phyloP scores from a whole-genome alignment of 208 protist species.

The Porcisia hertigi region DNA sequence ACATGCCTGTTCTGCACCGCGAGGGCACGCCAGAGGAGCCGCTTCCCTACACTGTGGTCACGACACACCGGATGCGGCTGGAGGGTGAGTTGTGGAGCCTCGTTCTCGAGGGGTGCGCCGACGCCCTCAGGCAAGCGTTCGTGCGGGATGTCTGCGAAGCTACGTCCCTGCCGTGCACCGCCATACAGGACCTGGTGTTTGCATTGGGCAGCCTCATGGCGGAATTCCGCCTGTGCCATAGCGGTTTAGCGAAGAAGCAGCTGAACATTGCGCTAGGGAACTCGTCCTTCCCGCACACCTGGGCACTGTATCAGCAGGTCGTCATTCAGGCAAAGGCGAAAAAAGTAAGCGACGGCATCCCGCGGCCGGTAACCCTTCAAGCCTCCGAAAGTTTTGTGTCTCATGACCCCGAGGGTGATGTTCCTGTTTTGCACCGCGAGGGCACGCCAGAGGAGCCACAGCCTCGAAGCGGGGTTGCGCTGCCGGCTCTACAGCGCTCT shows the following conservation, averaged over 20 bases:
- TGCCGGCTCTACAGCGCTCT: neutral
- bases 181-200: slow-evolving; percentile 20
- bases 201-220: slow-evolving; percentile 28
- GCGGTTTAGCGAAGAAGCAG: slow-evolving; percentile 9
- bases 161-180: slow-evolving; percentile 3
- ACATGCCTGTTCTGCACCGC: neutral
- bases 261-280: too few relatives aligned
- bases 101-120: slow-evolving; percentile 28
- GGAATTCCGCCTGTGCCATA: slow-evolving; percentile 32
- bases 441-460: neutral
- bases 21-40: neutral
- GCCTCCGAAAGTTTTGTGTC: slow-evolving; percentile 27
- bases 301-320: slow-evolving; percentile 18
- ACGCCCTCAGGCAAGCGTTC: slow-evolving; percentile 39
- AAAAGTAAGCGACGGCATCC: neutral
- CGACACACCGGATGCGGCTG: slow-evolving; percentile 40
- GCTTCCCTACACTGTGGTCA: slow-evolving; percentile 3
- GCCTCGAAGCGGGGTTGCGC: neutral
- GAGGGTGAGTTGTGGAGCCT: slow-evolving; percentile 48
- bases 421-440: neutral
- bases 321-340: neutral
- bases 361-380: neutral
- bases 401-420: slow-evolving; percentile 4
- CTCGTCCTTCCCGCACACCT: slow-evolving; percentile 22
- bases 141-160: slow-evolving; percentile 40